These are phyloP conservation scores for Schizochytrium sp. DNA, from an alignment of 108 stramenopile genomes.

Conservation along the genomic window DNA sequence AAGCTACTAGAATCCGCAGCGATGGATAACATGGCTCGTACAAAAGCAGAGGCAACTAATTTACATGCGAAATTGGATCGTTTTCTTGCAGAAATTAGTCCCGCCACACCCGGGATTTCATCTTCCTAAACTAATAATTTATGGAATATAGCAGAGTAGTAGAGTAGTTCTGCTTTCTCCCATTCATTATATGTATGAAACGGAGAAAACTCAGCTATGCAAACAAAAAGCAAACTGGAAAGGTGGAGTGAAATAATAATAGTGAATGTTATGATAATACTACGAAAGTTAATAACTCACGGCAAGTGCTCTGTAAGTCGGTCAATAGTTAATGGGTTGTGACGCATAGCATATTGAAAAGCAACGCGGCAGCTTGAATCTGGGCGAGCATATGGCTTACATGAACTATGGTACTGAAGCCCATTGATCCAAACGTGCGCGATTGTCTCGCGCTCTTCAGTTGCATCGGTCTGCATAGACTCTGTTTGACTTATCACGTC, in stretches of 20 bases:
- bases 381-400: constrained; percentile 15
- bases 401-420: not conserved
- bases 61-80: constrained; percentile 23
- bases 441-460: not conserved
- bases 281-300: too few species aligned
- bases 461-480: not conserved
- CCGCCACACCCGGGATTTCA: not conserved
- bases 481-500: not conserved
- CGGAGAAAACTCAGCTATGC: too few species aligned
- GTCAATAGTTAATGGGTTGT: constrained; percentile 30
- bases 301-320: not conserved
- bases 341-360: constrained; percentile 49
- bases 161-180: too few species aligned
- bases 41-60: constrained; percentile 15
- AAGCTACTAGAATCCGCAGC: constrained; percentile 10
- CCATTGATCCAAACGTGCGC: constrained; percentile 2
- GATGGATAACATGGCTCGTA: constrained; percentile 7
- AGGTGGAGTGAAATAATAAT: too few species aligned
- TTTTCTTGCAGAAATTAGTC: constrained; percentile 4
- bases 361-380: constrained; percentile 40
- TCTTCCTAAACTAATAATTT: not conserved
- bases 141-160: too few species aligned
- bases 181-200: too few species aligned
- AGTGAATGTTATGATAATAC: too few species aligned
- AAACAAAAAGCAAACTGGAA: too few species aligned